A percentile compares a stretch with the other conserved stretches of the same genome.
phyloP scores from a whole-genome alignment of 2,329 filamentous ascomycete species.

The Metarhizium brunneum region DNA sequence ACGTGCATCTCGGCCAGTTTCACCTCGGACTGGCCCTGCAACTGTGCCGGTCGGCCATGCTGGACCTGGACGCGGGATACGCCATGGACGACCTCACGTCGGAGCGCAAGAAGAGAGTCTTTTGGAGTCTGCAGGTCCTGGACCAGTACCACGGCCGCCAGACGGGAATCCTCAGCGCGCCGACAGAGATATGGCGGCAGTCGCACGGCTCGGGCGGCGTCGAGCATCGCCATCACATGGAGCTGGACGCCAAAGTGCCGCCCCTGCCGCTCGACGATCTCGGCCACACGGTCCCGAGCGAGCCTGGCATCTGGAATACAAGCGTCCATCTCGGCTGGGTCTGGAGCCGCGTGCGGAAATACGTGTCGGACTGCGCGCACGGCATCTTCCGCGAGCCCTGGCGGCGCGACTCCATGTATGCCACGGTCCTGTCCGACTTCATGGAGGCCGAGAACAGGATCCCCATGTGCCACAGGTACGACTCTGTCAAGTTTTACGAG shows the following conservation, averaged over 20 bases:
- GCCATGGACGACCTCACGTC: slow-evolving; percentile 20
- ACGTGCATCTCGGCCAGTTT: slow-evolving; percentile 38
- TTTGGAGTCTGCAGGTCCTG: slow-evolving; percentile 41
- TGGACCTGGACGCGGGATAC: slow-evolving; percentile 34
- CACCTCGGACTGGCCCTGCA: slow-evolving; percentile 40
- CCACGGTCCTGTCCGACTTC: slow-evolving; percentile 39
- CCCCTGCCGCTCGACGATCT: slow-evolving; percentile 34
- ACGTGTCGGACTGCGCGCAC: slow-evolving; percentile 37
- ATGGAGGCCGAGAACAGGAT: slow-evolving; percentile 40
- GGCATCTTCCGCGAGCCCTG: slow-evolving; percentile 40
- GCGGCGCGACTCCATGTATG: slow-evolving; percentile 42
- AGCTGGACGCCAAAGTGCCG: slow-evolving; percentile 25
- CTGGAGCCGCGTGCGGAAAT: slow-evolving; percentile 37
- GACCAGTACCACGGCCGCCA: slow-evolving; percentile 41
- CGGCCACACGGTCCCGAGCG: slow-evolving; percentile 27
- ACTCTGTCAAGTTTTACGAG: slow-evolving; percentile 42
- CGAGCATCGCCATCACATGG: slow-evolving; percentile 10
- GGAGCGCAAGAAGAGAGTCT: slow-evolving; percentile 39
- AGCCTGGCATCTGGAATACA: slow-evolving; percentile 41
- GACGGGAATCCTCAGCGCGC: slow-evolving; percentile 30
- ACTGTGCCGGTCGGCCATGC: slow-evolving; percentile 39
- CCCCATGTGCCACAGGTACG: slow-evolving; percentile 41
- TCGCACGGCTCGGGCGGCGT: slow-evolving; percentile 16
- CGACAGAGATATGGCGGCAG: slow-evolving; percentile 32
- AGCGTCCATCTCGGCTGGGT: slow-evolving; percentile 40